These are phyloP conservation scores for Aspergillus pseudoterreus DNA, from an alignment of 2,329 filamentous ascomycete genomes.

Conservation along the genomic window DNA sequence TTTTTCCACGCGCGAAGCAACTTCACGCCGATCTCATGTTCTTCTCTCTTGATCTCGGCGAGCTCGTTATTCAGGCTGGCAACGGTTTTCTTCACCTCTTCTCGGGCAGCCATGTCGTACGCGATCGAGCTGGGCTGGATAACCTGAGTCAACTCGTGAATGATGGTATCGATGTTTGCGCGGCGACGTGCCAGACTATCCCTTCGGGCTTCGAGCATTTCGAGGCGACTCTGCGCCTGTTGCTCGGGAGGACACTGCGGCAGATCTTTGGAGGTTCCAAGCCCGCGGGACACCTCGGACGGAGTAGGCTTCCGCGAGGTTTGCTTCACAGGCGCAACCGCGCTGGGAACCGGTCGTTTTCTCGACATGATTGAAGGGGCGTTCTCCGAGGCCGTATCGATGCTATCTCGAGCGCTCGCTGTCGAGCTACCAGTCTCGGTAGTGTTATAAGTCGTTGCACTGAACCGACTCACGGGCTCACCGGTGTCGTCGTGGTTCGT, in stretches of 20 bases:
- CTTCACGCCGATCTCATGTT: constrained; percentile 74
- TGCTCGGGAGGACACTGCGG: constrained; percentile 61
- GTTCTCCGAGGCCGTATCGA: constrained; percentile 27
- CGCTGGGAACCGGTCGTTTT: constrained; percentile 35
- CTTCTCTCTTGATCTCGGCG: constrained; percentile 68
- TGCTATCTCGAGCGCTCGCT: constrained; percentile 33
- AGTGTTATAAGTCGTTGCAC: constrained; percentile 59
- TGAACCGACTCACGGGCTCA: constrained; percentile 60
- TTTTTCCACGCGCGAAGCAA: constrained; percentile 72
- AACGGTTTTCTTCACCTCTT: constrained; percentile 61
- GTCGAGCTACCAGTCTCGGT: constrained; percentile 44
- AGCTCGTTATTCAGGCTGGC: constrained; percentile 63
- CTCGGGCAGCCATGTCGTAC: constrained; percentile 60
- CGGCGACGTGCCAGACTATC: constrained; percentile 64
- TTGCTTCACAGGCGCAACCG: constrained; percentile 28
- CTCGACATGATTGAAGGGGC: constrained; percentile 38
- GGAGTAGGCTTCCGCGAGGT: constrained; percentile 42
- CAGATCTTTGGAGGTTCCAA: constrained; percentile 50
- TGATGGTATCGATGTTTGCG: constrained; percentile 67
- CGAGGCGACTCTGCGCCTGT: constrained; percentile 61
- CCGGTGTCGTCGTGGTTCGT: constrained; percentile 33
- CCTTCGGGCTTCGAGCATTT: constrained; percentile 63
- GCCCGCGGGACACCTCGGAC: constrained; percentile 25
- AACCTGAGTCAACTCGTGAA: constrained; percentile 73
- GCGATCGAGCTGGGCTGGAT: constrained; percentile 67